Percentiles rank a stretch among this genome's conserved stretches.
Evolutionary conservation across 2,329 filamentous ascomycete species (phyloP).

Genomic region (Neopestalotiopsis sp.): DNA sequence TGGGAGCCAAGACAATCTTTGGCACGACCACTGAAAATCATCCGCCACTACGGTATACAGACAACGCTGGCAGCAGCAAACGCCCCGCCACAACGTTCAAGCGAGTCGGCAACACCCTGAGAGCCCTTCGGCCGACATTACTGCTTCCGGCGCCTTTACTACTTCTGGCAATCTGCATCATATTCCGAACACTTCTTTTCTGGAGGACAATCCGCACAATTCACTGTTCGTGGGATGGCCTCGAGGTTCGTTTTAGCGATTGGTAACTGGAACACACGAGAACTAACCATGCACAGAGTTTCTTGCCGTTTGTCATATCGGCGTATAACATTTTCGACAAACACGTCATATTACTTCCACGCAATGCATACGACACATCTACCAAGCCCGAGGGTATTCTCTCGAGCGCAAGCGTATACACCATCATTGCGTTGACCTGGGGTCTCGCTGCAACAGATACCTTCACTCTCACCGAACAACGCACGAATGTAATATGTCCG

Average conservation of each 20-base stretch:
- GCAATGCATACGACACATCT: conserved; percentile 26
- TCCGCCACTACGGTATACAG: conserved; percentile 19
- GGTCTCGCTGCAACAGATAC: conserved; percentile 36
- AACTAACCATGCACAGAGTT: conserved; percentile 30
- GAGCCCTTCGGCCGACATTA: conserved; percentile 21
- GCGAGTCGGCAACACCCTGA: conserved; percentile 19
- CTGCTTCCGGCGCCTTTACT: conserved; percentile 25
- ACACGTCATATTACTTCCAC: conserved; percentile 30
- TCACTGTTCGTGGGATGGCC: conserved; percentile 40
- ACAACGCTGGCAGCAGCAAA: conserved; percentile 19
- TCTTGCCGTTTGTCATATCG: conserved; percentile 37
- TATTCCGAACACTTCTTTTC: conserved; percentile 35
- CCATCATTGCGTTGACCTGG: conserved; percentile 36
- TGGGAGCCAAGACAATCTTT: conserved; percentile 25
- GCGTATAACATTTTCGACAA: conserved; percentile 29
- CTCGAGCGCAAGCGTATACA: conserved; percentile 23
- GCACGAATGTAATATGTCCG: conserved; percentile 38
- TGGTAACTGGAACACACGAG: background rate
- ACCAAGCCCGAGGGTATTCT: conserved; percentile 18
- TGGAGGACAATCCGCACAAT: conserved; percentile 39
- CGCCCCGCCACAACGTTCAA: background rate
- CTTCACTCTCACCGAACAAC: conserved; percentile 31
- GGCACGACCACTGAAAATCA: conserved; percentile 21
- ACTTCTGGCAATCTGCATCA: conserved; percentile 29
- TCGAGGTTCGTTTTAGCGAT: conserved; percentile 34